These are phyloP conservation scores for Neoarthrinium moseri DNA, from an alignment of 2,329 filamentous ascomycete genomes.

Conservation along the genomic window DNA sequence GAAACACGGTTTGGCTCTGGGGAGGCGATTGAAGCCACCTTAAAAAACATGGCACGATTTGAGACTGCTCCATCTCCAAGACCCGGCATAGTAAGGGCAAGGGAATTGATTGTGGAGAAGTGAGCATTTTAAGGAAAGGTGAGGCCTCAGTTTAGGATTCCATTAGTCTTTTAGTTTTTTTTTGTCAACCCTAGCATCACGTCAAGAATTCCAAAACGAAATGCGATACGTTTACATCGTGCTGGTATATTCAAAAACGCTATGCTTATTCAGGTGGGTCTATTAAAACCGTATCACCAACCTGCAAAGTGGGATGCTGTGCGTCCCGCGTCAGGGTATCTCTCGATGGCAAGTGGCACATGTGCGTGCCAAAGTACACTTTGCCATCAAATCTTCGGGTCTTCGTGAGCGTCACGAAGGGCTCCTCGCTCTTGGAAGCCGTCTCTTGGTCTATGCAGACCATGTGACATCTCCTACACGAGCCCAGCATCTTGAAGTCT, in stretches of 20 bases:
- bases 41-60: too few species aligned
- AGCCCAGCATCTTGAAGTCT: conserved; percentile 71
- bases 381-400: conserved; percentile 80
- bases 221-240: too few species aligned
- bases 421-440: conserved; percentile 75
- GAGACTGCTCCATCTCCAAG: too few species aligned
- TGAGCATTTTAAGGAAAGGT: too few species aligned
- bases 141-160: too few species aligned
- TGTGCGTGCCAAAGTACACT: conserved; percentile 87
- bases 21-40: too few species aligned
- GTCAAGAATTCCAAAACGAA: too few species aligned
- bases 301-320: conserved; percentile 43
- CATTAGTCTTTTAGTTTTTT: too few species aligned
- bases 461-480: conserved; percentile 92
- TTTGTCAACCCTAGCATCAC: too few species aligned
- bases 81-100: too few species aligned
- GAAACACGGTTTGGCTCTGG: too few species aligned
- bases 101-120: too few species aligned
- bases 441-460: conserved; percentile 89
- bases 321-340: conserved; percentile 21
- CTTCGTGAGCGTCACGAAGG: conserved; percentile 84
- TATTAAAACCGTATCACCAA: conserved; percentile 43
- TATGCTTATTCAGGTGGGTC: conserved; percentile 9
- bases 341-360: conserved; percentile 44
- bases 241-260: background rate